Evolutionary conservation across 306 rosid species (phyloP).

Genomic region (Rosa rugosa): DNA sequence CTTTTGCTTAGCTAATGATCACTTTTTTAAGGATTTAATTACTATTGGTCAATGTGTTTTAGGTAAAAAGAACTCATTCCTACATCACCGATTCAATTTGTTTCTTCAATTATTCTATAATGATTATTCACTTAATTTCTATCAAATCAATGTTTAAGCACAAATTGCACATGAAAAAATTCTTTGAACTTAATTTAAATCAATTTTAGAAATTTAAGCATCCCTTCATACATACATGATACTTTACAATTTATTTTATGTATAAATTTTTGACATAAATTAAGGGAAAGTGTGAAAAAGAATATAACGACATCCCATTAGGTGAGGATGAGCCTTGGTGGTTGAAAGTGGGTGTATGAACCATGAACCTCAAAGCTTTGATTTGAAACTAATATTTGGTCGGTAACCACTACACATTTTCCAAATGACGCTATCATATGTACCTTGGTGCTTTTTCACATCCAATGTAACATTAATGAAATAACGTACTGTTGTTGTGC

Average conservation of each 20-base stretch:
- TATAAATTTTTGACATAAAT: not conserved
- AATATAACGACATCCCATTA: not conserved
- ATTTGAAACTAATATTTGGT: slow-evolving; percentile 3
- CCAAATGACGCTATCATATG: not conserved
- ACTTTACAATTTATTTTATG: too few species aligned
- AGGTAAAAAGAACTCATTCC: not conserved
- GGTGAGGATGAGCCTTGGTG: slow-evolving; percentile 10
- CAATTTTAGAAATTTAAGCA: too few species aligned
- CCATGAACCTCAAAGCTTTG: not conserved
- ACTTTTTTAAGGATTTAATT: not conserved
- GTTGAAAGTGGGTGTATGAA: slow-evolving; percentile 17
- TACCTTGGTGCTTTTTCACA: not conserved
- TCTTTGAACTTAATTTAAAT: too few species aligned
- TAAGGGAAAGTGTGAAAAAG: not conserved
- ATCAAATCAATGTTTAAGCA: not conserved
- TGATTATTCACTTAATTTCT: not conserved
- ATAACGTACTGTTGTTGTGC: not conserved
- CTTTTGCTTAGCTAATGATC: not conserved
- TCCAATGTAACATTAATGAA: not conserved
- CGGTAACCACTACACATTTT: slow-evolving; percentile 24
- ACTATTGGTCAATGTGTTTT: not conserved
- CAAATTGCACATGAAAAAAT: too few species aligned
- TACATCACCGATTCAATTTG: not conserved
- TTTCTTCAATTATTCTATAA: not conserved
- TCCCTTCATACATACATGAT: too few species aligned